Conservation (phyloP, 108 stramenopile species). For the Asterionellopsis glacialis region DNA sequence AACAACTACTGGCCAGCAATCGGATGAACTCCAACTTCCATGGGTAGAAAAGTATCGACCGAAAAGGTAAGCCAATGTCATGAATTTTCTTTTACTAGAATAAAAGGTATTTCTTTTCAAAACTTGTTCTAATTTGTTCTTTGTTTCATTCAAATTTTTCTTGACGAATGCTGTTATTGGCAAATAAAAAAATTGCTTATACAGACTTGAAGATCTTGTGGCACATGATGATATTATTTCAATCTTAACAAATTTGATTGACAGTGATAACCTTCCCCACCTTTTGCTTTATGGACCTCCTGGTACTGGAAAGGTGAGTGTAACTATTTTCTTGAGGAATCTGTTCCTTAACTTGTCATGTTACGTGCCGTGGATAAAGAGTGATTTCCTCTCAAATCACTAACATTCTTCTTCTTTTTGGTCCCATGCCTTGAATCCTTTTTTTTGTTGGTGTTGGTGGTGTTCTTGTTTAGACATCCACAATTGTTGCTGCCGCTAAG, state of each 20-base stretch:
- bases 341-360: neutral
- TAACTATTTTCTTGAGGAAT: neutral
- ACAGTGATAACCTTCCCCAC: constrained; percentile 89
- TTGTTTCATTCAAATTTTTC: neutral
- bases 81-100: too few species aligned
- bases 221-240: constrained; percentile 91
- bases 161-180: neutral
- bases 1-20: too few species aligned
- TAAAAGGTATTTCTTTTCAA: too few species aligned
- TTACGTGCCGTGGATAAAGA: neutral
- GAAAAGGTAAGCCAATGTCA: constrained; percentile 26
- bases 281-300: constrained; percentile 92
- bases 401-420: neutral
- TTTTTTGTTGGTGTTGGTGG: neutral
- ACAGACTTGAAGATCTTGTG: constrained; percentile 84
- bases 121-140: neutral
- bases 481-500: constrained; percentile 92
- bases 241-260: constrained; percentile 77
- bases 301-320: constrained; percentile 46
- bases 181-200: neutral
- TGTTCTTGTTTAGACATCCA: constrained; percentile 78
- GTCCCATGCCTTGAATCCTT: neutral
- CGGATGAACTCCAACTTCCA: constrained; percentile 49
- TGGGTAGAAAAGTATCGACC: constrained; percentile 98
- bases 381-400: neutral